Evolutionary conservation across 2,329 filamentous ascomycete species (phyloP).

Genomic region (Periconia digitata): DNA sequence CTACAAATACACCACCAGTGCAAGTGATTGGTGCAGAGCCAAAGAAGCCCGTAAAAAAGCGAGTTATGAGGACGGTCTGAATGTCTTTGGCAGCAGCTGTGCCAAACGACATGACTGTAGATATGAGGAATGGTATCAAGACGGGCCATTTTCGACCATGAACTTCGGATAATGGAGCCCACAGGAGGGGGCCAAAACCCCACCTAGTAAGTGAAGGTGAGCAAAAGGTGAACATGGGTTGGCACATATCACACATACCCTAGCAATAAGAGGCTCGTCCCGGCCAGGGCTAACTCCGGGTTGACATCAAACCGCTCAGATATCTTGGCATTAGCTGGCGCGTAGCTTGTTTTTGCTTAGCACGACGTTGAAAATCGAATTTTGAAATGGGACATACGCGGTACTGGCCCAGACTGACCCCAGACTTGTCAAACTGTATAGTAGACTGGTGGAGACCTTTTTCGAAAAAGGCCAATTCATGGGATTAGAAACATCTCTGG

Average conservation of each 20-base stretch:
- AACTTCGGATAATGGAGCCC: conserved; percentile 52
- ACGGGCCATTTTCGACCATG: conserved; percentile 40
- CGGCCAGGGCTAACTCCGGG: background rate
- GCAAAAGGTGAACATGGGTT: background rate
- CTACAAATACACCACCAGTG: conserved; percentile 14
- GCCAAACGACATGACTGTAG: background rate
- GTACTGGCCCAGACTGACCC: background rate
- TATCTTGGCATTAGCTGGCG: background rate
- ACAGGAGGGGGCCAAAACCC: conserved; percentile 29
- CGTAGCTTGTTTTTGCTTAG: background rate
- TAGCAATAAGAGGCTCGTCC: background rate
- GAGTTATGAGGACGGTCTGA: conserved; percentile 50
- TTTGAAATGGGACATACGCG: background rate
- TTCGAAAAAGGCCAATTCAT: background rate
- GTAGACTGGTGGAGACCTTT: background rate
- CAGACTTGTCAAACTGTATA: background rate
- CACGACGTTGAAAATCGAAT: background rate
- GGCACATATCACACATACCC: background rate
- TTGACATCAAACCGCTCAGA: background rate
- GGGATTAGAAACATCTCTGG: background rate
- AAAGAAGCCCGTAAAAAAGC: conserved; percentile 53
- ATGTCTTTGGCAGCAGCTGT: conserved; percentile 47
- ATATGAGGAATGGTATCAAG: background rate
- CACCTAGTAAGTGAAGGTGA: conserved; percentile 19
- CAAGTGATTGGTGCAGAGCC: conserved; percentile 37